phyloP scores from a whole-genome alignment of 1,139 yeast species.

The Geotrichum candidum region DNA sequence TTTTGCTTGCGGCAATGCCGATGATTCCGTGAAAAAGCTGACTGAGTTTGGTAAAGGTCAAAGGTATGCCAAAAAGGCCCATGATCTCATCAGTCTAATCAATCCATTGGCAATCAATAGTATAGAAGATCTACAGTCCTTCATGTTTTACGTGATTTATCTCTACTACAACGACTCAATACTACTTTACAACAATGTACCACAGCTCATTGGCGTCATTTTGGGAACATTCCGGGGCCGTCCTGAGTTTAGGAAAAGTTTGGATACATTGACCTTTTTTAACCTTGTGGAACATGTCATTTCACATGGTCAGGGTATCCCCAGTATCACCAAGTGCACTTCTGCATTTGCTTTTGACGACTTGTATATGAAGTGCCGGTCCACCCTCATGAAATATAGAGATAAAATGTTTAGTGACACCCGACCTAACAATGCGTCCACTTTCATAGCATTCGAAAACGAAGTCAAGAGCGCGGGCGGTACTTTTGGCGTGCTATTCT shows the following conservation, averaged over 20 bases:
- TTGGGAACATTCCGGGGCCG: slow-evolving; percentile 1
- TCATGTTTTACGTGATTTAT: slow-evolving; percentile 1
- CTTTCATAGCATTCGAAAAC: neutral
- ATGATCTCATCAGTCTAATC: neutral
- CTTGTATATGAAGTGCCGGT: slow-evolving; percentile 8
- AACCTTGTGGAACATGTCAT: slow-evolving; percentile 4
- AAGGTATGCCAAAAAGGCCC: slow-evolving; percentile 1
- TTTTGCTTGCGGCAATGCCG: neutral
- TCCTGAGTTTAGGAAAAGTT: neutral
- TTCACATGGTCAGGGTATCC: neutral
- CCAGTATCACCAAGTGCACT: neutral
- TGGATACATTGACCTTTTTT: neutral
- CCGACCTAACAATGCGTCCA: neutral
- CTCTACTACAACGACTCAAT: neutral
- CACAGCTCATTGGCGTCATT: slow-evolving; percentile 4
- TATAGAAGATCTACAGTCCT: neutral
- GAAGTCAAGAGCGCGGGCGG: slow-evolving; percentile 8
- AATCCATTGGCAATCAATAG: slow-evolving; percentile 2
- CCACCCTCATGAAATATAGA: slow-evolving; percentile 2
- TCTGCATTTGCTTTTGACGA: neutral
- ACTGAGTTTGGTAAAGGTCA: neutral
- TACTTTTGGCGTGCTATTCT: slow-evolving; percentile 1
- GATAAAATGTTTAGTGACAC: neutral
- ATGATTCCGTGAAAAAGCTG: neutral
- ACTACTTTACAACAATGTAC: neutral